Evolutionary conservation across 257 asterid genomes (phyloP).

Genomic region (Paraleonurus japonicus): DNA sequence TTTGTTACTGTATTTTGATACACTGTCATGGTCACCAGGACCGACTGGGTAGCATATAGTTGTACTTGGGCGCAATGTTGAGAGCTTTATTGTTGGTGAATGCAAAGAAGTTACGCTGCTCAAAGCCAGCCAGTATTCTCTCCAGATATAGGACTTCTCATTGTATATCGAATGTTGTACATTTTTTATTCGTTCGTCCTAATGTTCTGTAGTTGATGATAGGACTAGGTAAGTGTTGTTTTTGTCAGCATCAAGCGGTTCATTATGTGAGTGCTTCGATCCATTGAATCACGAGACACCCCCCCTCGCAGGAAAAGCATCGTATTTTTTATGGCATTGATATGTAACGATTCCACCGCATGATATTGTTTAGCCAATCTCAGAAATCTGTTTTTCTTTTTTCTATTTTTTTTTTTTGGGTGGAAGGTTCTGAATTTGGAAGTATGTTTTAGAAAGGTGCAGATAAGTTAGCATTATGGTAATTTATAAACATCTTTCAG

Average conservation of each 20-base stretch:
- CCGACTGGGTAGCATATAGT: conserved; percentile 25
- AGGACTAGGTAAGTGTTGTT: neutral
- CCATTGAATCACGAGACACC: neutral
- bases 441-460: neutral
- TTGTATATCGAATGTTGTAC: neutral
- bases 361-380: neutral
- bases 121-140: neutral
- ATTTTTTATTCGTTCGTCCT: conserved; percentile 3
- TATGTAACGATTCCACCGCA: neutral
- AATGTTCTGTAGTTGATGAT: neutral
- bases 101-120: conserved; percentile 6
- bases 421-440: neutral
- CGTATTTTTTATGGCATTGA: neutral
- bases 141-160: neutral
- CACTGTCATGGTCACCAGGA: conserved; percentile 25
- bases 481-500: neutral
- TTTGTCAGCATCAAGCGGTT: neutral
- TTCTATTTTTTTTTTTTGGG: neutral
- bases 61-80: neutral
- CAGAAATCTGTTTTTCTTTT: neutral
- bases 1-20: neutral
- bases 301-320: neutral
- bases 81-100: neutral
- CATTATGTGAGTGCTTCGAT: neutral
- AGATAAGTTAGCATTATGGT: neutral